phyloP scores from a whole-genome alignment of 768 basidiomycete species.

The Mrakia blollopis region DNA sequence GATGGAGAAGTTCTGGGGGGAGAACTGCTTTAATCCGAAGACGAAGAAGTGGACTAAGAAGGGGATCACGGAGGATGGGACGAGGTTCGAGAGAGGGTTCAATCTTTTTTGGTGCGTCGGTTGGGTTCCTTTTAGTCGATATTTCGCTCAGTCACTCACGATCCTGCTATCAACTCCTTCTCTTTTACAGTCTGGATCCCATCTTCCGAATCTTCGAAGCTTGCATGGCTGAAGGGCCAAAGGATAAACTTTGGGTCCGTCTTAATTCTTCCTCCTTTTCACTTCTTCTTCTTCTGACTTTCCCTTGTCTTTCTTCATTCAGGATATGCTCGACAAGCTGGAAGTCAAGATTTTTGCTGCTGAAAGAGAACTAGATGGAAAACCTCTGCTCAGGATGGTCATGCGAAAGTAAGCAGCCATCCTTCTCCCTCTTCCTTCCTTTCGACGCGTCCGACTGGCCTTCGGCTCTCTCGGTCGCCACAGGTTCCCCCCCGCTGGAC shows the following conservation, averaged over 20 bases:
- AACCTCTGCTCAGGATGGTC: slow-evolving; percentile 89
- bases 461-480: background rate
- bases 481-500: slow-evolving; percentile 91
- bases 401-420: slow-evolving; percentile 78
- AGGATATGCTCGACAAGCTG: slow-evolving; percentile 85
- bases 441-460: background rate
- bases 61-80: slow-evolving; percentile 67
- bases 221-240: slow-evolving; percentile 95
- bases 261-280: background rate
- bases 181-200: slow-evolving; percentile 78
- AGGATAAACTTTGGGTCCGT: slow-evolving; percentile 61
- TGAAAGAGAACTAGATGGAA: slow-evolving; percentile 90
- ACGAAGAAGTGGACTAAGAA: slow-evolving; percentile 97
- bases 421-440: background rate
- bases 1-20: slow-evolving; percentile 96
- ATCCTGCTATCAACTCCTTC: background rate
- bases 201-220: slow-evolving; percentile 98
- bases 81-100: slow-evolving; percentile 92
- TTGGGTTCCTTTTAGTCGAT: background rate
- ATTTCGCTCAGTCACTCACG: background rate
- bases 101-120: slow-evolving; percentile 59
- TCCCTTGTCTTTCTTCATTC: background rate
- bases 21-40: slow-evolving; percentile 92
- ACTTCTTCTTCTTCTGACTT: too few species aligned
- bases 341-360: slow-evolving; percentile 81